These are phyloP conservation scores for Kwoniella sp. DNA, from an alignment of 768 basidiomycete species.

Conservation along the genomic window DNA sequence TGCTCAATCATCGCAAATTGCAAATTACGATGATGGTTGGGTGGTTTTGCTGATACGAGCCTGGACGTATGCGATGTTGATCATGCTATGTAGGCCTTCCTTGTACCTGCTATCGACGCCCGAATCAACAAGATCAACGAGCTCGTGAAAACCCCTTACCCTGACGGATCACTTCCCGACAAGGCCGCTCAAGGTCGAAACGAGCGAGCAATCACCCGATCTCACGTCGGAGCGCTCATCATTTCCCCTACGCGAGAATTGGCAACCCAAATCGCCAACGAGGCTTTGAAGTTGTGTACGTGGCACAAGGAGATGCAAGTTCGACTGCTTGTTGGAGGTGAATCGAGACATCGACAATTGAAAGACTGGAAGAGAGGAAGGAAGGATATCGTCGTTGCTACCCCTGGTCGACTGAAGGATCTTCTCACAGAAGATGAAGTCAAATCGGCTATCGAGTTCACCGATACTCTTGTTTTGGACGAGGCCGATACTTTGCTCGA, in stretches of 20 bases:
- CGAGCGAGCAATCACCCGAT: conserved; percentile 52
- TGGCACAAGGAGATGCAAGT: conserved; percentile 70
- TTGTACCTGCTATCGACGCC: conserved; percentile 80
- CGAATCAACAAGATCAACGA: conserved; percentile 66
- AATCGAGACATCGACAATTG: conserved; percentile 67
- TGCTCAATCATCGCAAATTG: no score
- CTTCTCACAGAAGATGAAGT: conserved; percentile 67
- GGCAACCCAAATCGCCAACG: conserved; percentile 84
- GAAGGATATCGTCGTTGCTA: conserved; percentile 82
- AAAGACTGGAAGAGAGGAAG: conserved; percentile 66
- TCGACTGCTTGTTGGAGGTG: conserved; percentile 75
- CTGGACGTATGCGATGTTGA: neutral
- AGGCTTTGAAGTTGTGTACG: conserved; percentile 68
- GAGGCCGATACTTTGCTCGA: conserved; percentile 89
- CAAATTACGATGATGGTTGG: neutral
- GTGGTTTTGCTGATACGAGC: neutral
- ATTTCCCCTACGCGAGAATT: conserved; percentile 88
- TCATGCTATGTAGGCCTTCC: conserved; percentile 62
- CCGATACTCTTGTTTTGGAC: conserved; percentile 77
- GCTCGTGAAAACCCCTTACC: conserved; percentile 58
- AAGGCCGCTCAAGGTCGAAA: conserved; percentile 30
- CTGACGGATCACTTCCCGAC: conserved; percentile 57
- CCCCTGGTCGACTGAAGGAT: conserved; percentile 84
- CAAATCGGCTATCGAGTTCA: conserved; percentile 61
- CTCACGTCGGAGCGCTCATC: conserved; percentile 70